A percentile compares a stretch with the other conserved stretches of the same genome.
phyloP scores from a whole-genome alignment of 768 basidiomycete species.

The Tubosaeta sp. region DNA sequence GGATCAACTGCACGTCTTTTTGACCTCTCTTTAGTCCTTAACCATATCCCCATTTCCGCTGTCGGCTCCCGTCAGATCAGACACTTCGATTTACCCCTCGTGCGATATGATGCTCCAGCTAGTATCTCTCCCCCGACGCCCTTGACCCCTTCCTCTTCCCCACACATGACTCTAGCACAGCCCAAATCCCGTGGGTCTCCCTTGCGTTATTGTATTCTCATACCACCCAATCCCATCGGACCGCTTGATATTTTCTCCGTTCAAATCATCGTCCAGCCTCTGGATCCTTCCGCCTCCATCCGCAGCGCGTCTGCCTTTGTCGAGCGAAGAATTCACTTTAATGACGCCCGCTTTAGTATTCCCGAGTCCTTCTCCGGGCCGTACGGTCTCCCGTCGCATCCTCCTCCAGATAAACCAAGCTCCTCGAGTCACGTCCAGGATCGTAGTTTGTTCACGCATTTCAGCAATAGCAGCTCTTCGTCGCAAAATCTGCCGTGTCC shows the following conservation, averaged over 20 bases:
- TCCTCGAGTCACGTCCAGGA: slow-evolving; percentile 28
- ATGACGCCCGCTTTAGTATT: slow-evolving; percentile 32
- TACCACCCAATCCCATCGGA: slow-evolving; percentile 58
- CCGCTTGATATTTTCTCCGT: slow-evolving; percentile 71
- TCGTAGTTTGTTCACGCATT: slow-evolving; percentile 7
- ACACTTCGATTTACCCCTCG: slow-evolving; percentile 67
- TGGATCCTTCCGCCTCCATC: slow-evolving; percentile 53
- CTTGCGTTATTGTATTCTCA: slow-evolving; percentile 55
- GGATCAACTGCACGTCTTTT: slow-evolving; percentile 5
- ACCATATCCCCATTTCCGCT: slow-evolving; percentile 58
- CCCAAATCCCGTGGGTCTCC: slow-evolving; percentile 53
- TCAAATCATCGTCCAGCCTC: slow-evolving; percentile 55
- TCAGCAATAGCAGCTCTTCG: slow-evolving; percentile 11
- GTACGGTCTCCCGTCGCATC: slow-evolving; percentile 16
- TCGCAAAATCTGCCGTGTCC: slow-evolving; percentile 18
- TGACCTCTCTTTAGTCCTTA: slow-evolving; percentile 48
- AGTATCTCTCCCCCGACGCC: slow-evolving; percentile 34
- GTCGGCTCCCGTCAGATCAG: slow-evolving; percentile 67
- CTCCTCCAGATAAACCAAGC: slow-evolving; percentile 20
- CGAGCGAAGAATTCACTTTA: slow-evolving; percentile 67
- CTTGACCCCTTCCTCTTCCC: slow-evolving; percentile 32
- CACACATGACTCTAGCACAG: slow-evolving; percentile 39
- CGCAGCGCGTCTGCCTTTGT: slow-evolving; percentile 62
- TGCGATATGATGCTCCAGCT: slow-evolving; percentile 62
- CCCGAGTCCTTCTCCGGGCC: slow-evolving; percentile 22